Percentiles rank a stretch among this genome's conserved stretches.
phyloP scores from a whole-genome alignment of 2,329 filamentous ascomycete species.

The Paraconiothyrium sp. region DNA sequence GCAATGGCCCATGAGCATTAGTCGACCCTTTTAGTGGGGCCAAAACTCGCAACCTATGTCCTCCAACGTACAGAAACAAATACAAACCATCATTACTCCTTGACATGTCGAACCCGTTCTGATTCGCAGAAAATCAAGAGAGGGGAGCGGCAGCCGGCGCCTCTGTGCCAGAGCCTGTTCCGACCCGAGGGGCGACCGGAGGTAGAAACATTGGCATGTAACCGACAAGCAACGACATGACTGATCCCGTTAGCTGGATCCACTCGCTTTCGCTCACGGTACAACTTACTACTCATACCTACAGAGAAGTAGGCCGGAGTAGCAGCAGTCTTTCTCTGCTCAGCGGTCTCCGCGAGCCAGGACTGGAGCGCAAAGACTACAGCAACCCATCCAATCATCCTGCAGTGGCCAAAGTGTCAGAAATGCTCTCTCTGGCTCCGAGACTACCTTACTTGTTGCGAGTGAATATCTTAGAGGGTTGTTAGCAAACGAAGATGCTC shows the following conservation, averaged over 20 bases:
- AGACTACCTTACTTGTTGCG: constrained; percentile 74
- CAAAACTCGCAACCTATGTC: background rate
- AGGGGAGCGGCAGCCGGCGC: constrained; percentile 59
- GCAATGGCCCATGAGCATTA: background rate
- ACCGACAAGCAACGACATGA: constrained; percentile 59
- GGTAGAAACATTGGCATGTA: constrained; percentile 74
- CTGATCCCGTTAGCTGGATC: constrained; percentile 26
- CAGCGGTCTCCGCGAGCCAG: constrained; percentile 80
- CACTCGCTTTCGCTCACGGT: background rate
- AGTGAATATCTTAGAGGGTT: constrained; percentile 75
- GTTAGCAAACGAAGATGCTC: constrained; percentile 37
- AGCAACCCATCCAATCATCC: constrained; percentile 74
- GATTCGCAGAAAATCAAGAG: constrained; percentile 35
- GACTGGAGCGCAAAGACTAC: constrained; percentile 78
- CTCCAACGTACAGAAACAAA: background rate
- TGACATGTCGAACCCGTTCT: background rate
- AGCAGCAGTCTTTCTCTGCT: constrained; percentile 68
- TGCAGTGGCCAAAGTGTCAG: constrained; percentile 46
- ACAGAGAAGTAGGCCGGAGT: constrained; percentile 81
- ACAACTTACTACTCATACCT: constrained; percentile 76
- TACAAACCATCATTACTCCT: background rate
- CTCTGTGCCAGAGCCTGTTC: constrained; percentile 55
- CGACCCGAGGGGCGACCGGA: constrained; percentile 52
- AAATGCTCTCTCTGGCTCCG: constrained; percentile 19
- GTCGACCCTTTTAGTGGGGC: background rate